Evolutionary conservation across 176 grass and related monocot species (phyloP).

Genomic region (Puccinellia tenuiflora): DNA sequence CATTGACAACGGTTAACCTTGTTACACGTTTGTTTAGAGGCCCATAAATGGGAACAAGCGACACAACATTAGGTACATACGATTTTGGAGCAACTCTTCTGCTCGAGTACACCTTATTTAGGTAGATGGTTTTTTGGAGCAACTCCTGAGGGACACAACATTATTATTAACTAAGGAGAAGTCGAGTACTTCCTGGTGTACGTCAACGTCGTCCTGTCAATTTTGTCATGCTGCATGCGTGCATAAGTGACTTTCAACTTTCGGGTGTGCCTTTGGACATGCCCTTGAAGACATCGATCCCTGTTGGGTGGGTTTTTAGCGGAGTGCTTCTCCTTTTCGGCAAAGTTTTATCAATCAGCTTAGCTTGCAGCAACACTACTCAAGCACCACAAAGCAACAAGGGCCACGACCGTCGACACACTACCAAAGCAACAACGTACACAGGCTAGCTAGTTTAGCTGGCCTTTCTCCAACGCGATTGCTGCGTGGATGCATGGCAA

Average conservation of each 20-base stretch:
- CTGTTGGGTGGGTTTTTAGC: neutral
- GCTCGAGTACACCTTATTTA: too few species aligned
- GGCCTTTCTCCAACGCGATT: neutral
- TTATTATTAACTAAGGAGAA: neutral
- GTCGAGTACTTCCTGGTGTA: neutral
- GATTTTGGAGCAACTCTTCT: too few species aligned
- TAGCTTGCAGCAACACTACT: conserved; percentile 4
- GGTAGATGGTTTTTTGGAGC: too few species aligned
- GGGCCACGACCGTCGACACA: neutral
- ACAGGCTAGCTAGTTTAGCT: neutral
- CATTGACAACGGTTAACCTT: too few species aligned
- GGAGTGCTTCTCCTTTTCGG: conserved; percentile 1
- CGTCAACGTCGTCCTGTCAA: neutral
- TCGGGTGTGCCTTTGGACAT: neutral
- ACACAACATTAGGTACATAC: too few species aligned
- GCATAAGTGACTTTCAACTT: conserved; percentile 3
- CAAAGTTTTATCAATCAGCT: neutral
- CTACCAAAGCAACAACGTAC: neutral
- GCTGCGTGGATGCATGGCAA: conserved; percentile 8
- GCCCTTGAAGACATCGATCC: neutral
- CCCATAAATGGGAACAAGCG: too few species aligned
- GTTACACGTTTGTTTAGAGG: too few species aligned
- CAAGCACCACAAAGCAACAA: neutral
- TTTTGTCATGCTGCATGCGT: conserved; percentile 6
- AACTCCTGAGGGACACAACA: too few species aligned